A percentile compares a stretch with the other conserved stretches of the same genome.
phyloP scores from a whole-genome alignment of 306 rosid genomes.

The Oemleria cerasiformis region DNA sequence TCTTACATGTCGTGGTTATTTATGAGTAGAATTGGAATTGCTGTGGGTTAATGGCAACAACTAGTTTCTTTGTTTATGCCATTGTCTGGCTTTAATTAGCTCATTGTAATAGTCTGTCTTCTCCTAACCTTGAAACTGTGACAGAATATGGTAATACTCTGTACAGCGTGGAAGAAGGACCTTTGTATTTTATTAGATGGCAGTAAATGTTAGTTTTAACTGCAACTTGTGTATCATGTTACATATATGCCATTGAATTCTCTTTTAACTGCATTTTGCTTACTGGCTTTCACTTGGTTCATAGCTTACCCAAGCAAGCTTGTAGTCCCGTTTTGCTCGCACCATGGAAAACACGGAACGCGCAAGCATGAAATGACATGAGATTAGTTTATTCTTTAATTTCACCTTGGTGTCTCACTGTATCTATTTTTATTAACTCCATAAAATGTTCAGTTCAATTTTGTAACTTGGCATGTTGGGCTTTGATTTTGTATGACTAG shows the following conservation, averaged over 20 bases:
- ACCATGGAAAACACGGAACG: too few species aligned
- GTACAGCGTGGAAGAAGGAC: slow-evolving; percentile 33
- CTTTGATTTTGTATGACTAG: too few species aligned
- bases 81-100: slow-evolving; percentile 25
- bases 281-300: neutral
- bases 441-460: too few species aligned
- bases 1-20: slow-evolving; percentile 29
- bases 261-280: slow-evolving; percentile 7
- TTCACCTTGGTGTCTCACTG: too few species aligned
- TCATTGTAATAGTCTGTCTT: slow-evolving; percentile 21
- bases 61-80: slow-evolving; percentile 34
- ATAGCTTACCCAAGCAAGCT: too few species aligned
- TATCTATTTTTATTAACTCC: too few species aligned
- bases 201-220: slow-evolving; percentile 25
- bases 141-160: slow-evolving; percentile 30
- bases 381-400: too few species aligned
- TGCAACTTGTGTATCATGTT: slow-evolving; percentile 22
- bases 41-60: slow-evolving; percentile 30
- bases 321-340: too few species aligned
- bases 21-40: slow-evolving; percentile 27
- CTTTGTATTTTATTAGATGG: slow-evolving; percentile 23
- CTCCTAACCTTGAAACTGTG: slow-evolving; percentile 36
- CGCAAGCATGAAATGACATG: too few species aligned
- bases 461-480: too few species aligned
- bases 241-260: neutral